Evolutionary conservation across 2,329 filamentous ascomycete species (phyloP), one percentile per base, ranked within the genome.

Genomic region (Curvularia verruculosa): DNA sequence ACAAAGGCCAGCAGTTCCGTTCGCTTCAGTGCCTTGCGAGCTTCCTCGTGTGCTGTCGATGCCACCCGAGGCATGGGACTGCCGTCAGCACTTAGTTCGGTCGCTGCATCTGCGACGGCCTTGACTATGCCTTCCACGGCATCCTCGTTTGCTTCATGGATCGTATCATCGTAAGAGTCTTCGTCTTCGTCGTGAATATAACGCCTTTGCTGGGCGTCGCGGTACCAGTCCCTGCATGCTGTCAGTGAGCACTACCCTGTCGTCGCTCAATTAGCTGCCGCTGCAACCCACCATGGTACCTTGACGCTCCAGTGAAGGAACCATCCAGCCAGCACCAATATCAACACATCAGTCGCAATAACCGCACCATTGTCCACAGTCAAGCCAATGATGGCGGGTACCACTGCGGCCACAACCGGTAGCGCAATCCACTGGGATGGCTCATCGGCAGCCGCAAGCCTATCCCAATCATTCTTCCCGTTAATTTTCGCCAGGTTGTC

Each of bases 221-320:
- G 78, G 59, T 84, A 84, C 82, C 82, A 84, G 52, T 83, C 79
- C 79, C 79, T 81, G 44, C 36, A 1, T 15, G 19, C 13, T 18
- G 43, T 64, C 28, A 68, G 59, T 52, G 40, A 49, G 8, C 8
- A 23, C 34, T 8, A 24, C 15, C 7, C 23, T 26, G 46, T 18
- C 46, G 21, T 31, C 46, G 10, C 9, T 8, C 31, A 37, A 4
- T 19, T n/a, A n/a, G 24, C 23, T 26, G 21, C 23, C 43, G 21
- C 31, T 13, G 21, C 34, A 51, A 54, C 67, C 73, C 80, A 93
- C 93, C 94, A 98, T 66, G 94, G 94, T 64, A 95, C 82, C 54
- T 91, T 89, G 41, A 97, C 89, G 47, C 91, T 93, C 91, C 92
- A 97, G 73, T 96, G 93, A 60, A 98, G 81, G 69, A 97, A 96